Base-by-base conservation (phyloP, 179 eudicot genomes). In the Silene noctiflora region DNA sequence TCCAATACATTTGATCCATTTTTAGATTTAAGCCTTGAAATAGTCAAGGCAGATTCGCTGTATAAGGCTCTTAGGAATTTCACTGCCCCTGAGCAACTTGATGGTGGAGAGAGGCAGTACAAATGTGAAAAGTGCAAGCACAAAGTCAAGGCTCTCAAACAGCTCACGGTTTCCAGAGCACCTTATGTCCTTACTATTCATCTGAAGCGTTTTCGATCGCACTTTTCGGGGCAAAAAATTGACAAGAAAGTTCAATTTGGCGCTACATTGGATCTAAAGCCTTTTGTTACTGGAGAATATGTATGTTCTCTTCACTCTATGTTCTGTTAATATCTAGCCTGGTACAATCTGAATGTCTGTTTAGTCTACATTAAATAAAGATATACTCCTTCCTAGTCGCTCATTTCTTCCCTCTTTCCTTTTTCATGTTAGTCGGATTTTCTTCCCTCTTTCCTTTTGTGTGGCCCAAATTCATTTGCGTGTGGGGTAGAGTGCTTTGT, bases 1-100 rank as follows among this genome's bases (percentile, higher is more conserved):
- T 96, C 98, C 19, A 79, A 93, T 86, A 94, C 93, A 62, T 96
- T 86, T 71, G 99, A 96, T 77, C 99, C 98, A 10, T 96, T 96
- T 77, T 80, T 96, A 77, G 99, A 96, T 83, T 76, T 96, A 76
- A 96, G 99, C 82, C 94, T 96, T 63, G 99, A 96, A 83, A 96
- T 96, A 76, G 63, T 48, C 27, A 93, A 84, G 84, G 97, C 98
- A 13, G 97, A 93, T 76, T 89, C 98, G 0, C 74, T 96, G 76
- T 22, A 81, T 13, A 91, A 89, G 77, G 98, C 99, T 67, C 91
- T 96, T 68, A 60, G 29, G 22, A 87, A 93, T 84, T 96, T 90
- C 81, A 91, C 97, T 35, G 92, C 93, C 62, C 75, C 84, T 73
- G 98, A 96, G 81, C 94, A 88, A 73, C 85, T 96, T 74, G 99